Conservation (phyloP, 106 monocot species). For the Chionographis japonica region DNA sequence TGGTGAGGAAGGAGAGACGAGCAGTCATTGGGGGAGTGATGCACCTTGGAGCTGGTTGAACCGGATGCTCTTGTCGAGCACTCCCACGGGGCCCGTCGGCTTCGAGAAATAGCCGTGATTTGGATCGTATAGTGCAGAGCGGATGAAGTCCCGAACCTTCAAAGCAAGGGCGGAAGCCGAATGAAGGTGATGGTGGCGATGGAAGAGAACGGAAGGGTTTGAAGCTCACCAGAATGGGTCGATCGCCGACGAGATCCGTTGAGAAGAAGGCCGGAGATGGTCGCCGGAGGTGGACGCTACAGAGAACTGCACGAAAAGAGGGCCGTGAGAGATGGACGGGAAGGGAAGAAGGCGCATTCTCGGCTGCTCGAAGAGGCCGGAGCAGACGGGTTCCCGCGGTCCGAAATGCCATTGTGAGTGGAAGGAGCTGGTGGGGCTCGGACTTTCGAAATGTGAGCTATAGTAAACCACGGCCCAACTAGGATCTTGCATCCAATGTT, state of each 20-base stretch:
- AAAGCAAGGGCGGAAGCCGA: neutral
- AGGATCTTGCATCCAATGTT: too few species aligned
- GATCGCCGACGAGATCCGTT: slow-evolving; percentile 36
- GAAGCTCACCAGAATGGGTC: slow-evolving; percentile 47
- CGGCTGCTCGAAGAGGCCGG: too few species aligned
- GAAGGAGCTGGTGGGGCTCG: too few species aligned
- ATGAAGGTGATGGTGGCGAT: neutral
- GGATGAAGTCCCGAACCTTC: slow-evolving; percentile 65
- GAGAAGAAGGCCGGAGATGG: slow-evolving; percentile 18
- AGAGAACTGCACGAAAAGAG: neutral
- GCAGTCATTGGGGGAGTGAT: too few species aligned
- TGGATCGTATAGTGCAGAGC: slow-evolving; percentile 64
- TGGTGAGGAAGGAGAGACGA: too few species aligned
- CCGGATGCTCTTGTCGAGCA: slow-evolving; percentile 56
- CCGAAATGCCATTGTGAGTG: too few species aligned
- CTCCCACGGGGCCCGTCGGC: slow-evolving; percentile 51
- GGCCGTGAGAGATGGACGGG: neutral
- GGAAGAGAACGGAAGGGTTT: neutral
- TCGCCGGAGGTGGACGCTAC: neutral
- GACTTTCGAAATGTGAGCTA: too few species aligned
- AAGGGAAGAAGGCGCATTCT: neutral
- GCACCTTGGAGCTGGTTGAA: slow-evolving; percentile 63
- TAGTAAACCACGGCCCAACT: too few species aligned
- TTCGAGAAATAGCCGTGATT: slow-evolving; percentile 72
- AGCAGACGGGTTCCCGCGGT: too few species aligned